Percentiles rank a stretch among this genome's conserved stretches.
Evolutionary conservation across 2,329 filamentous ascomycete species (phyloP).

Genomic region (Penicillium sp.): DNA sequence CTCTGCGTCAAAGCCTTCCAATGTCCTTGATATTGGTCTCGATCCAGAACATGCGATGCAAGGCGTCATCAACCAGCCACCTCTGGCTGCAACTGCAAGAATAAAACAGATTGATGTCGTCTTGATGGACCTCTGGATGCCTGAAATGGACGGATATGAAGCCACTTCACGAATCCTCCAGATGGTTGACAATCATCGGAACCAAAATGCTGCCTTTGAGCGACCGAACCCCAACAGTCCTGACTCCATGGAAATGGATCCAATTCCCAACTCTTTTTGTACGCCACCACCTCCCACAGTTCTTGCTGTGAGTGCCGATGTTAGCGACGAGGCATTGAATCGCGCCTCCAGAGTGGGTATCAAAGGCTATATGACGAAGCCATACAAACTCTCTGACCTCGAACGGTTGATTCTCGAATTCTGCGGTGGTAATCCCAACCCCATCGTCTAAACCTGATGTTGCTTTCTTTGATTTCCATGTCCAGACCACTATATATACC

Average conservation of each 20-base stretch:
- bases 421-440: slow-evolving; percentile 28
- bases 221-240: slow-evolving; percentile 8
- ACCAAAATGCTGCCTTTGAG: slow-evolving; percentile 16
- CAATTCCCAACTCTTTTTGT: slow-evolving; percentile 12
- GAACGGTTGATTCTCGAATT: slow-evolving; percentile 57
- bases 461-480: neutral
- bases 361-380: slow-evolving; percentile 67
- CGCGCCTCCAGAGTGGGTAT: slow-evolving; percentile 62
- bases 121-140: slow-evolving; percentile 77
- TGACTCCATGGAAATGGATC: slow-evolving; percentile 17
- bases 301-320: slow-evolving; percentile 65
- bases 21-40: slow-evolving; percentile 15
- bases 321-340: slow-evolving; percentile 61
- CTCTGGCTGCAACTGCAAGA: slow-evolving; percentile 27
- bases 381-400: slow-evolving; percentile 61
- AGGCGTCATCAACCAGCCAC: slow-evolving; percentile 17
- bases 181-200: slow-evolving; percentile 44
- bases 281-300: slow-evolving; percentile 47
- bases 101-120: slow-evolving; percentile 57
- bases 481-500: slow-evolving; percentile 14
- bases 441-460: neutral
- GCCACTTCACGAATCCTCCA: slow-evolving; percentile 61
- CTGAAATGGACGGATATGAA: slow-evolving; percentile 69
- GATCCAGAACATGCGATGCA: slow-evolving; percentile 7
- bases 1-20: slow-evolving; percentile 17